These are phyloP conservation scores for Mycosarcoma maydis DNA, from an alignment of 1,284 basidiomycete genomes.

Conservation along the genomic window DNA sequence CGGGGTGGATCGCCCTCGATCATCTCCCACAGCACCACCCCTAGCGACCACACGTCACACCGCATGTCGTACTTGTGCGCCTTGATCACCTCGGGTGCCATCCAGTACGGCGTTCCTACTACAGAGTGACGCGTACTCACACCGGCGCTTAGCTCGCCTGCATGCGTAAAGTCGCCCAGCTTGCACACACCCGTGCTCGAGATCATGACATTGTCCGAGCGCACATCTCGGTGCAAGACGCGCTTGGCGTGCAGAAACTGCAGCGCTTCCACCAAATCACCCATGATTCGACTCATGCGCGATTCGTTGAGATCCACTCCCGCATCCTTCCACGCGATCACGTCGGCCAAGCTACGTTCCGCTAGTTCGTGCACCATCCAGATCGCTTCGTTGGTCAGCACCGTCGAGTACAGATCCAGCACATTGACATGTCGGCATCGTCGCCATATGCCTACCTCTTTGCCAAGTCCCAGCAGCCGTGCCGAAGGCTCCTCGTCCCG, in stretches of 20 bases:
- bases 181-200: slow-evolving; percentile 51
- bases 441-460: slow-evolving; percentile 53
- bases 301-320: slow-evolving; percentile 41
- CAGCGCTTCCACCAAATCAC: slow-evolving; percentile 47
- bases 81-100: slow-evolving; percentile 62
- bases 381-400: slow-evolving; percentile 34
- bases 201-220: slow-evolving; percentile 56
- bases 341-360: slow-evolving; percentile 51
- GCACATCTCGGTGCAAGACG: slow-evolving; percentile 55
- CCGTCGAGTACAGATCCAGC: slow-evolving; percentile 45
- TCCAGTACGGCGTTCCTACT: slow-evolving; percentile 61
- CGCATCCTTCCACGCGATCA: slow-evolving; percentile 43
- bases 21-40: slow-evolving; percentile 59
- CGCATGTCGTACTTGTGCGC: slow-evolving; percentile 49
- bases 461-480: slow-evolving; percentile 38
- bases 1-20: slow-evolving; percentile 59
- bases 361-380: slow-evolving; percentile 60
- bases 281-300: slow-evolving; percentile 52
- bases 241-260: slow-evolving; percentile 44
- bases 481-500: slow-evolving; percentile 31
- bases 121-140: slow-evolving; percentile 37
- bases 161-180: slow-evolving; percentile 58
- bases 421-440: slow-evolving; percentile 46
- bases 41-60: slow-evolving; percentile 58
- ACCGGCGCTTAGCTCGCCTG: slow-evolving; percentile 32